Evolutionary conservation across 108 stramenopile genomes (phyloP).

Genomic region (Cyclotella sp.): DNA sequence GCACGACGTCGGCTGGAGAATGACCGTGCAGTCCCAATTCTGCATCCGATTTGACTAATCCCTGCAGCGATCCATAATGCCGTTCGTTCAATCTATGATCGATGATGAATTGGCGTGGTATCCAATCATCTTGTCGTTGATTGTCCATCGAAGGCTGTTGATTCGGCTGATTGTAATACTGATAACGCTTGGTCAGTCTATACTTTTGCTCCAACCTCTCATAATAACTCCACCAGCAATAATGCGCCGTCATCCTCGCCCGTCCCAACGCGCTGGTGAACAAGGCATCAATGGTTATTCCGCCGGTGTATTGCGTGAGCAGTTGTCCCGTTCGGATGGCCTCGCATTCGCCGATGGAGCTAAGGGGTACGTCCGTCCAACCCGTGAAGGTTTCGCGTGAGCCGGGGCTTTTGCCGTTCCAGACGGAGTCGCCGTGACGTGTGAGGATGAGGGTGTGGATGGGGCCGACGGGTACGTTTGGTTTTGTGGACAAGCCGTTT

Average conservation of each 20-base stretch:
- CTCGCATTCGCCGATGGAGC: constrained; percentile 58
- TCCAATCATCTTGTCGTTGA: neutral
- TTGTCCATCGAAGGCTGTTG: neutral
- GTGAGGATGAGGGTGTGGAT: constrained; percentile 65
- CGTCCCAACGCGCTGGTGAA: constrained; percentile 59
- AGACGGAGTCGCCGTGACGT: constrained; percentile 71
- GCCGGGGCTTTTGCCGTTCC: constrained; percentile 69
- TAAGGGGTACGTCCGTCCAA: constrained; percentile 69
- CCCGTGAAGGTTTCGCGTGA: constrained; percentile 73
- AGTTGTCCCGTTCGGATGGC: constrained; percentile 51
- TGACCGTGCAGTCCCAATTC: constrained; percentile 63
- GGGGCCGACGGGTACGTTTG: constrained; percentile 26
- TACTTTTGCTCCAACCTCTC: constrained; percentile 33
- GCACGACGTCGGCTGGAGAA: constrained; percentile 41
- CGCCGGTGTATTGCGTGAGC: constrained; percentile 30
- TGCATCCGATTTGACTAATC: constrained; percentile 55
- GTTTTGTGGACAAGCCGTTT: neutral
- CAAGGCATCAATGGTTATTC: constrained; percentile 58
- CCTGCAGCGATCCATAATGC: constrained; percentile 62
- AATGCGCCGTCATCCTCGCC: constrained; percentile 63
- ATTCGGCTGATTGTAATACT: constrained; percentile 35
- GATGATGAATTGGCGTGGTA: constrained; percentile 36
- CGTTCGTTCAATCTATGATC: constrained; percentile 68
- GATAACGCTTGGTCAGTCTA: constrained; percentile 22
- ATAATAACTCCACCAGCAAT: constrained; percentile 63